These are phyloP conservation scores for Fusarium humuli DNA, from an alignment of 2,329 filamentous ascomycete species.

Conservation along the genomic window DNA sequence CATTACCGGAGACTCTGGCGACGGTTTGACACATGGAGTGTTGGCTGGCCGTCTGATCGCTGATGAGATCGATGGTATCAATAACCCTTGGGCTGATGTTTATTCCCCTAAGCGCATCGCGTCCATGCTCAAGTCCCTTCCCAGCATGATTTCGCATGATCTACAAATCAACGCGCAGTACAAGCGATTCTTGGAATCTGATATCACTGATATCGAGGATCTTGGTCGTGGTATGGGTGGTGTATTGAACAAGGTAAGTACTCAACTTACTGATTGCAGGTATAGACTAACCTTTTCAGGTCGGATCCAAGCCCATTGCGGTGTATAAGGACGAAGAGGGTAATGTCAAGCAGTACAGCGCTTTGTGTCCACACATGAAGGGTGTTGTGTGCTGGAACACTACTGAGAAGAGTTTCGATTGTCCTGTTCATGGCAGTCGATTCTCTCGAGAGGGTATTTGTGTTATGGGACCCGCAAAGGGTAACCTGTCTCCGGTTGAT, in stretches of 20 bases:
- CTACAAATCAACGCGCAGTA: constrained; percentile 67
- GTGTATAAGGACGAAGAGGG: constrained; percentile 68
- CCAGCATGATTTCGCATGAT: constrained; percentile 62
- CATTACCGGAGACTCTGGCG: constrained; percentile 67
- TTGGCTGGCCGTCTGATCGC: constrained; percentile 64
- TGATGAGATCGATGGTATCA: constrained; percentile 63
- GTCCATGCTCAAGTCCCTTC: constrained; percentile 58
- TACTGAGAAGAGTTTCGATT: constrained; percentile 66
- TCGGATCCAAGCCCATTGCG: constrained; percentile 58
- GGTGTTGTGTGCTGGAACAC: constrained; percentile 68
- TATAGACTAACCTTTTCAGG: background rate
- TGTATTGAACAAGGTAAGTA: constrained; percentile 59
- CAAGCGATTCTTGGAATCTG: constrained; percentile 64
- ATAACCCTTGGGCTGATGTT: constrained; percentile 61
- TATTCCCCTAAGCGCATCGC: constrained; percentile 63
- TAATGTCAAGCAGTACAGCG: constrained; percentile 62
- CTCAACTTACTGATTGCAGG: accelerated
- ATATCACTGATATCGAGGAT: constrained; percentile 68
- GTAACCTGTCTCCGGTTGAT: constrained; percentile 12
- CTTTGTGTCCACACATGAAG: constrained; percentile 67
- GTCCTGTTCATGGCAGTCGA: constrained; percentile 60
- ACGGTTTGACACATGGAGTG: constrained; percentile 67
- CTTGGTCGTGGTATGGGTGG: constrained; percentile 61
- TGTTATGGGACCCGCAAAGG: constrained; percentile 32
- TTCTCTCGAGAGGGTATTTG: constrained; percentile 44